A percentile compares a stretch with the other conserved stretches of the same genome.
phyloP scores from a whole-genome alignment of 768 basidiomycete species.

The Psilocybe tampanensis region DNA sequence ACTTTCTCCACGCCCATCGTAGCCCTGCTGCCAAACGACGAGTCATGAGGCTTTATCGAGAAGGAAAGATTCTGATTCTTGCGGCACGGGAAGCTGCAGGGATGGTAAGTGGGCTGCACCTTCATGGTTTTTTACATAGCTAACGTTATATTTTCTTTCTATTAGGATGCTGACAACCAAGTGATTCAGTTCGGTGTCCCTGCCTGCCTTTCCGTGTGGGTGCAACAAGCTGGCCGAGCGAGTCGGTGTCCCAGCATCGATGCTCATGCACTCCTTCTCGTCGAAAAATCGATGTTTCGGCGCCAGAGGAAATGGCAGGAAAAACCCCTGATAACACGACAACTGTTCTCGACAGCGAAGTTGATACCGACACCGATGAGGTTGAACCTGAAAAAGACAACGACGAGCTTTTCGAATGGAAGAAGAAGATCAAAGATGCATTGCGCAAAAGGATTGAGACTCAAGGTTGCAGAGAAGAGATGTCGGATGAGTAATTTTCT shows the following conservation, averaged over 20 bases:
- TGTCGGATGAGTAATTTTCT: conserved; percentile 32
- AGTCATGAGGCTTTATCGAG: no score
- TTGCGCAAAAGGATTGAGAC: conserved; percentile 31
- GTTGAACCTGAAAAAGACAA: neutral
- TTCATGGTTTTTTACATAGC: no score
- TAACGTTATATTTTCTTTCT: no score
- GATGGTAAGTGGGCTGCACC: conserved; percentile 39
- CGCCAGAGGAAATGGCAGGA: conserved; percentile 14
- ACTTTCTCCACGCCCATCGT: no score
- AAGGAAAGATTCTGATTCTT: no score
- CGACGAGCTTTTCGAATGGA: conserved; percentile 21
- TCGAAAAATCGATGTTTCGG: conserved; percentile 31
- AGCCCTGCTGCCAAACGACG: no score
- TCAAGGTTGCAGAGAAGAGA: conserved; percentile 20
- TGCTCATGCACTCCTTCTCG: conserved; percentile 28
- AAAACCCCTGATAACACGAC: conserved; percentile 5
- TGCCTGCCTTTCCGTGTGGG: conserved; percentile 31
- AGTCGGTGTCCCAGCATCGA: conserved; percentile 21
- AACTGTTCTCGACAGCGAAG: conserved; percentile 20
- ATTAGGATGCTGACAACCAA: conserved; percentile 34
- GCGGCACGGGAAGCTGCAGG: conserved; percentile 33
- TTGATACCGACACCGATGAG: conserved; percentile 20
- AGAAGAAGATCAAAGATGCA: conserved; percentile 32
- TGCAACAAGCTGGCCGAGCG: conserved; percentile 32
- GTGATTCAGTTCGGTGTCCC: conserved; percentile 38